These are phyloP conservation scores for Gossypium turneri DNA, from an alignment of 345 rosid species.

Conservation along the genomic window DNA sequence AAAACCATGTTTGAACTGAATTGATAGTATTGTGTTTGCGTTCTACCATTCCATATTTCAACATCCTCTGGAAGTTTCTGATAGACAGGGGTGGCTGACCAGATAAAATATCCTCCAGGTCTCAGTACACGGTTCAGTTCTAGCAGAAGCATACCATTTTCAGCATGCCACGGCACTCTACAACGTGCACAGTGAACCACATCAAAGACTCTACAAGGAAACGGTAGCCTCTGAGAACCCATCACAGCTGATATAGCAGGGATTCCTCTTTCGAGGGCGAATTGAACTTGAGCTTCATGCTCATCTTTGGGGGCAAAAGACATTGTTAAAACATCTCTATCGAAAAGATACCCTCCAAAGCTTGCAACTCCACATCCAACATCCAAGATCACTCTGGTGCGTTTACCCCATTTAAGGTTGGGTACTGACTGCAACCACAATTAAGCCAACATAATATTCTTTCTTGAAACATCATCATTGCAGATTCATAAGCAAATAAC, in stretches of 20 bases:
- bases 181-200: conserved; percentile 89
- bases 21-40: neutral
- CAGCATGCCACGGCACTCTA: conserved; percentile 87
- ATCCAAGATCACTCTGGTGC: conserved; percentile 64
- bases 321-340: conserved; percentile 84
- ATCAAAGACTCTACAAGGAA: conserved; percentile 89
- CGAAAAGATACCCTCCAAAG: conserved; percentile 82
- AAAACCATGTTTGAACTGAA: neutral
- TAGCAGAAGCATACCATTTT: conserved; percentile 70
- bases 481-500: neutral
- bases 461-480: neutral
- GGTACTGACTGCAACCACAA: conserved; percentile 51
- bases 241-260: conserved; percentile 96
- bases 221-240: conserved; percentile 88
- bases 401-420: conserved; percentile 77
- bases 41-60: conserved; percentile 75
- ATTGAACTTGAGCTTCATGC: conserved; percentile 95
- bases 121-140: conserved; percentile 84
- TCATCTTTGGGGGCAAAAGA: conserved; percentile 97
- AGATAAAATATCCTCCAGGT: conserved; percentile 86
- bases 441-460: neutral
- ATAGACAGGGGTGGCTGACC: conserved; percentile 98
- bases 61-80: conserved; percentile 67
- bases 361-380: conserved; percentile 99
- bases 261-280: conserved; percentile 92